Conservation (phyloP, 257 asterid species). For the Rubia yunnanensis region DNA sequence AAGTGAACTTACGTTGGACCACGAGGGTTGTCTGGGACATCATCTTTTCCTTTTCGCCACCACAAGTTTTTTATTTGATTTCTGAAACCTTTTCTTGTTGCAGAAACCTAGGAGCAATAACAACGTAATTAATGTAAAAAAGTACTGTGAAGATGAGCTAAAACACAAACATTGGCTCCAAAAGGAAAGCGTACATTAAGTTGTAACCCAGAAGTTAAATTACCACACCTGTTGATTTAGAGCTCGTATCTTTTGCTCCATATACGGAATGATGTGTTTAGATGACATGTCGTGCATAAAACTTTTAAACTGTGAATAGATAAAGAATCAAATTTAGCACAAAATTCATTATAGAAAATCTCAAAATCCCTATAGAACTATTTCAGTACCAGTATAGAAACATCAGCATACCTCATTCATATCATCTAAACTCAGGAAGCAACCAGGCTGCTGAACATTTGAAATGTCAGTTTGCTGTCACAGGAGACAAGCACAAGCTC, state of each 20-base stretch:
- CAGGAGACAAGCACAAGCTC: slow-evolving; percentile 12
- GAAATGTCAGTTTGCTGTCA: slow-evolving; percentile 48
- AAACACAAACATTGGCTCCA: neutral
- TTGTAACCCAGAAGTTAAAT: slow-evolving; percentile 9
- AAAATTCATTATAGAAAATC: neutral
- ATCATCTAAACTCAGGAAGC: slow-evolving; percentile 73
- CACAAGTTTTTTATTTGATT: slow-evolving; percentile 95
- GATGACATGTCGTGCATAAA: slow-evolving; percentile 78
- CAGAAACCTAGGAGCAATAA: slow-evolving; percentile 61
- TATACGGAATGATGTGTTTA: slow-evolving; percentile 83
- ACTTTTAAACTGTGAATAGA: slow-evolving; percentile 53
- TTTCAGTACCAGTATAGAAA: neutral
- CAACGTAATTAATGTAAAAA: slow-evolving; percentile 5
- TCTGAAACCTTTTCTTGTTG: slow-evolving; percentile 93
- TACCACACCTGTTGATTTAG: slow-evolving; percentile 82
- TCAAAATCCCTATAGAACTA: slow-evolving; percentile 1
- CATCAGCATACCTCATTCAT: slow-evolving; percentile 57
- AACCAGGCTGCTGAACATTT: slow-evolving; percentile 37
- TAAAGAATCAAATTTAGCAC: slow-evolving; percentile 10
- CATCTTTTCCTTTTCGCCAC: slow-evolving; percentile 99
- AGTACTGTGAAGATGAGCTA: slow-evolving; percentile 9
- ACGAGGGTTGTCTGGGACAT: slow-evolving; percentile 52
- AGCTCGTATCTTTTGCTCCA: slow-evolving; percentile 87
- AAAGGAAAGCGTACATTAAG: slow-evolving; percentile 4
- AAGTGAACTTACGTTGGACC: slow-evolving; percentile 53